phyloP scores from a whole-genome alignment of 345 rosid species.

The Pistacia atlantica region DNA sequence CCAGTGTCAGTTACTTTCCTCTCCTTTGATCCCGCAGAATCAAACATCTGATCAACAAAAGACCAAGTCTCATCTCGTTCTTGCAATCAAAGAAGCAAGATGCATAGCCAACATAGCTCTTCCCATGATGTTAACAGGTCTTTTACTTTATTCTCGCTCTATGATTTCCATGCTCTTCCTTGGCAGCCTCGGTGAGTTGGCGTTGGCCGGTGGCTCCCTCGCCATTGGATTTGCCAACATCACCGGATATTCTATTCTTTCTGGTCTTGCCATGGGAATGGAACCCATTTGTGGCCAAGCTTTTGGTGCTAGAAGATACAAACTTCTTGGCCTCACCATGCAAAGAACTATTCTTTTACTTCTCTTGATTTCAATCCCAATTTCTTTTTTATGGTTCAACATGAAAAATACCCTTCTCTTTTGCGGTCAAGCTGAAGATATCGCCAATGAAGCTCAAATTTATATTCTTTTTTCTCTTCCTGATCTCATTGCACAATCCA shows the following conservation, averaged over 20 bases:
- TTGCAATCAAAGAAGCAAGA: slow-evolving; percentile 49
- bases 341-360: slow-evolving; percentile 71
- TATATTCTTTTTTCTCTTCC: slow-evolving; percentile 77
- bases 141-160: slow-evolving; percentile 75
- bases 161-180: slow-evolving; percentile 91
- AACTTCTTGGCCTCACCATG: slow-evolving; percentile 71
- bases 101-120: slow-evolving; percentile 60
- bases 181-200: slow-evolving; percentile 72
- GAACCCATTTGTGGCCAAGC: slow-evolving; percentile 94
- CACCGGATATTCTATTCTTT: slow-evolving; percentile 86
- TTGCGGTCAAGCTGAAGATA: slow-evolving; percentile 62
- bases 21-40: slow-evolving; percentile 41
- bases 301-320: slow-evolving; percentile 74
- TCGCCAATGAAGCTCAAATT: slow-evolving; percentile 63
- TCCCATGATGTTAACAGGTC: slow-evolving; percentile 70
- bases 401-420: slow-evolving; percentile 61
- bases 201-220: slow-evolving; percentile 83
- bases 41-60: slow-evolving; percentile 37
- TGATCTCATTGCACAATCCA: slow-evolving; percentile 65
- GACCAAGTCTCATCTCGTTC: slow-evolving; percentile 27
- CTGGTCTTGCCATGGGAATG: slow-evolving; percentile 91
- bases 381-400: slow-evolving; percentile 72
- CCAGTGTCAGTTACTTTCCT: slow-evolving; percentile 7
- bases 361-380: slow-evolving; percentile 56
- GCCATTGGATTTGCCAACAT: slow-evolving; percentile 89